Base-by-base conservation (phyloP, 306 rosid species). In the Corylus americana region DNA sequence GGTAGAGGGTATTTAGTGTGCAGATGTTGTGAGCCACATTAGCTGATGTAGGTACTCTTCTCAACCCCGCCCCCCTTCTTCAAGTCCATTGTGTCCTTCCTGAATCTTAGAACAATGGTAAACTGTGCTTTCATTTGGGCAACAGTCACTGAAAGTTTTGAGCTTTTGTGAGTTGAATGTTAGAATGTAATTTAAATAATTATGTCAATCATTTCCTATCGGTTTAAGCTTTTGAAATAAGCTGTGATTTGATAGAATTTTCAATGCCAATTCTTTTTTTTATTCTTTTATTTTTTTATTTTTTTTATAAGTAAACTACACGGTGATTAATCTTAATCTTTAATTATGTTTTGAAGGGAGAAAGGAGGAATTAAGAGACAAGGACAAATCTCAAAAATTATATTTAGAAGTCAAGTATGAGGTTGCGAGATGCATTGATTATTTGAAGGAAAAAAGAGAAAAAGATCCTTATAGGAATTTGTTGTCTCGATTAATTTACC, bases 401-500 rank as follows among this genome's bases (percentile, higher is more conserved):
- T 95, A 92, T 83, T 77, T 90, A 72, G 75, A 88, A 80, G 91
- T 92, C 74, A 90, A 95, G 76, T 73, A 81, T 1, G 97, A 92
- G 81, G 95, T 95, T n/a, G 87, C 89, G 77, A 89, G 77, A 17
- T 89, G 89, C 80, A 81, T 95, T 49, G 86, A 84, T 68, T 95
- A 90, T 86, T 75, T 95, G 79, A 87, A 81, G 82, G 88, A 82
- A 74, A 95, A 90, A 77, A 75, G 94, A 78, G 94, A 95, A 44
- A 83, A 70, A 0, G 94, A 95, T 76, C 98, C 98, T 35, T 92
- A 95, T 71, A 83, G 97, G 85, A 74, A 84, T 74, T 35, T 90
- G 61, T 58, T 82, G 76, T 58, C 96, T 75, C 92, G 96, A 18
- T 62, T 88, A 25, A 71, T 81, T 74, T 91, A 90, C 86, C 94